These are phyloP conservation scores for Prototheca cutis DNA, from an alignment of 163 green algal genomes.

Conservation along the genomic window DNA sequence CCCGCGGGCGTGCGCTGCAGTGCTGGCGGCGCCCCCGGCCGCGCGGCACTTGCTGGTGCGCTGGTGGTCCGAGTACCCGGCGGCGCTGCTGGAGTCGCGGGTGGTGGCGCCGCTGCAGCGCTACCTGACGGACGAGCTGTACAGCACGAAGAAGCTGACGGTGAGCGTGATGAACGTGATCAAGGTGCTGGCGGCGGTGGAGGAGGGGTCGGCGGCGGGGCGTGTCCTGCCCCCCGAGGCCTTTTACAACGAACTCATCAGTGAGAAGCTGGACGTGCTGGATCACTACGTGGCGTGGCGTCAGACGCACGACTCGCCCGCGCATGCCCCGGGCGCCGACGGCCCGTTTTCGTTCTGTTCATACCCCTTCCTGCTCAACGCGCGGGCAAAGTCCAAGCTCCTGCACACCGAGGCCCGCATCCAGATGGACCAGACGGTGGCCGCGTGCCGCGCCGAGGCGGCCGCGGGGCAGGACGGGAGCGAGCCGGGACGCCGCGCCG, in stretches of 20 bases:
- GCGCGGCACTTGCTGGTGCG: slow-evolving; percentile 64
- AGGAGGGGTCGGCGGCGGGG: slow-evolving; percentile 69
- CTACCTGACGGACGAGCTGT: slow-evolving; percentile 80
- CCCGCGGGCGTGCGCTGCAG: slow-evolving; percentile 57
- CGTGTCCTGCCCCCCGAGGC: slow-evolving; percentile 67
- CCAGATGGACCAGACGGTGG: slow-evolving; percentile 70
- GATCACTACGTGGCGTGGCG: slow-evolving; percentile 91
- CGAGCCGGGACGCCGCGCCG: slow-evolving; percentile 21
- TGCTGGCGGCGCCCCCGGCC: slow-evolving; percentile 54
- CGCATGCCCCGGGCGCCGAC: slow-evolving; percentile 41
- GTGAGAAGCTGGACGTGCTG: slow-evolving; percentile 83
- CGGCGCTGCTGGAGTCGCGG: slow-evolving; percentile 47
- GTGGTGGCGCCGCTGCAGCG: slow-evolving; percentile 59
- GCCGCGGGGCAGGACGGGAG: not conserved
- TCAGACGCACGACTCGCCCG: slow-evolving; percentile 68
- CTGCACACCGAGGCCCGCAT: slow-evolving; percentile 85
- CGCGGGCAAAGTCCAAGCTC: slow-evolving; percentile 80
- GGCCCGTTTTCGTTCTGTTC: slow-evolving; percentile 89
- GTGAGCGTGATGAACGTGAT: slow-evolving; percentile 81
- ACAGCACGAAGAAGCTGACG: slow-evolving; percentile 85
- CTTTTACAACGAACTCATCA: slow-evolving; percentile 93
- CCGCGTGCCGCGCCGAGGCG: slow-evolving; percentile 5
- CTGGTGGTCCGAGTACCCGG: slow-evolving; percentile 76
- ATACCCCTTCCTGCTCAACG: slow-evolving; percentile 87
- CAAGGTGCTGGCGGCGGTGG: slow-evolving; percentile 74